phyloP scores from a whole-genome alignment of 331 rosid species.

The Cydonia oblonga region DNA sequence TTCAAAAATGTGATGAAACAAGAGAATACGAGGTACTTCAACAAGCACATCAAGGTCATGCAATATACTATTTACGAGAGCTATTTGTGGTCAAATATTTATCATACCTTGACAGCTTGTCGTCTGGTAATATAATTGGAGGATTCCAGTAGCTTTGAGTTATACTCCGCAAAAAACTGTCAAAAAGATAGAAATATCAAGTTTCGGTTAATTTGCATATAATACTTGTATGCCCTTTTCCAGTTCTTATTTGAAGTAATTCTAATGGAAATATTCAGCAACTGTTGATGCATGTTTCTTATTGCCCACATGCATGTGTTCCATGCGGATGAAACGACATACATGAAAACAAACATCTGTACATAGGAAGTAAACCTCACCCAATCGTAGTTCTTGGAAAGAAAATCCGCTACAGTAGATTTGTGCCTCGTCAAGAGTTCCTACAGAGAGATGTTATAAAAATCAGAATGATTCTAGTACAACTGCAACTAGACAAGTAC shows the following conservation, averaged over 20 bases:
- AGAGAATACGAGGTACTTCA: not conserved
- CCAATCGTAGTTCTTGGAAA: slow-evolving; percentile 90
- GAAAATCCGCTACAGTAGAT: slow-evolving; percentile 86
- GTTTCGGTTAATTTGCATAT: not conserved
- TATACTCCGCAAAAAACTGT: slow-evolving; percentile 88
- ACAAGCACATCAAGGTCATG: not conserved
- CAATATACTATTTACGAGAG: not conserved
- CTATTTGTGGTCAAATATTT: slow-evolving; percentile 4
- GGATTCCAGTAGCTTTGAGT: slow-evolving; percentile 88
- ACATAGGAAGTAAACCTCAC: slow-evolving; percentile 21
- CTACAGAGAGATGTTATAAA: slow-evolving; percentile 31
- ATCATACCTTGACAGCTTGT: slow-evolving; percentile 84
- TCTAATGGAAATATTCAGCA: not conserved
- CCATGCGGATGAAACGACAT: not conserved
- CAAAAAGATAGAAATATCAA: slow-evolving; percentile 2
- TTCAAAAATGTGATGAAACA: not conserved
- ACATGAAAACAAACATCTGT: not conserved
- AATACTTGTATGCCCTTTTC: not conserved
- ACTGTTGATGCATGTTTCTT: not conserved
- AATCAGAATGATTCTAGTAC: slow-evolving; percentile 3
- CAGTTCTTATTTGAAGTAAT: not conserved
- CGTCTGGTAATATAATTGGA: slow-evolving; percentile 91
- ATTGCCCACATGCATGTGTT: not conserved
- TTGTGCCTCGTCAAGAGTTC: slow-evolving; percentile 96
- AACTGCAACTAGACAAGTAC: not conserved